These are phyloP conservation scores for Cylindrotheca fusiformis DNA, from an alignment of 108 stramenopile genomes.

Conservation along the genomic window DNA sequence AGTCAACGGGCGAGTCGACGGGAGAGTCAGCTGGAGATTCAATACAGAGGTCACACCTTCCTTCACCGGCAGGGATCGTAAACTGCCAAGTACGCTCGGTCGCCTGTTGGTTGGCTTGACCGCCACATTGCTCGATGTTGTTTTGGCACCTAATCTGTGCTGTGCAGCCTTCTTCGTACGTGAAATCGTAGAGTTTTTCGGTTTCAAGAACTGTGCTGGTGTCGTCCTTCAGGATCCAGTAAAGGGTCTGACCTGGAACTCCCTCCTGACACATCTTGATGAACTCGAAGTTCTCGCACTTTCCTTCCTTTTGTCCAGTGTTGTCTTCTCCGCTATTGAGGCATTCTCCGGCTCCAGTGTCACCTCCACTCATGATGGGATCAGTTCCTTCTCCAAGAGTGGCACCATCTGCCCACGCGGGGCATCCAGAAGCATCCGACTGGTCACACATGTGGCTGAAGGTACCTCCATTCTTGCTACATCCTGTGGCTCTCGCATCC, in stretches of 20 bases:
- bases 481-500: background rate
- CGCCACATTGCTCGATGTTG: background rate
- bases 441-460: background rate
- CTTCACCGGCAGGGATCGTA: background rate
- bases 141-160: background rate
- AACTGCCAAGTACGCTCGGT: background rate
- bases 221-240: background rate
- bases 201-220: too few species aligned
- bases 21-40: background rate
- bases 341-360: background rate
- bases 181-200: too few species aligned
- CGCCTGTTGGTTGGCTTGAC: background rate
- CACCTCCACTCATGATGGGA: background rate
- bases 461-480: background rate
- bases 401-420: background rate
- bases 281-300: too few species aligned
- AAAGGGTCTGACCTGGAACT: background rate
- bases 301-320: too few species aligned
- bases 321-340: too few species aligned
- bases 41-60: background rate
- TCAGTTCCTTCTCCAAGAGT: background rate
- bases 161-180: too few species aligned
- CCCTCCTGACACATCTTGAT: background rate
- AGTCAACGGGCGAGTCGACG: background rate
- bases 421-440: background rate